Evolutionary conservation across 768 basidiomycete species (phyloP).

Genomic region (Lentinula raphanica): DNA sequence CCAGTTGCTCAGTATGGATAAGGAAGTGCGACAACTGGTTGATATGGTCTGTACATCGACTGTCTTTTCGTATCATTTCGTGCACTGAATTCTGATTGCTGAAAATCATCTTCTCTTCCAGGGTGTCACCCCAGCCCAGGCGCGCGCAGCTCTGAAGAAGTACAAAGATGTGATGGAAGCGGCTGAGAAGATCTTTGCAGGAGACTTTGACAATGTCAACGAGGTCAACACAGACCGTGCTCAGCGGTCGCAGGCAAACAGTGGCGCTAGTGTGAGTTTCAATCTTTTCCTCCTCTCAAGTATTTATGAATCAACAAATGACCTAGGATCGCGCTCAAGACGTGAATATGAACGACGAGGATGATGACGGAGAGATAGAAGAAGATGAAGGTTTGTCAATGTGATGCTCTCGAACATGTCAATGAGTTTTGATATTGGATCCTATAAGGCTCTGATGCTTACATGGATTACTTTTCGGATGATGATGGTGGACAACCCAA

Average conservation of each 20-base stretch:
- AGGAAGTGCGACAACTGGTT: conserved; percentile 55
- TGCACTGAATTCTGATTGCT: not conserved
- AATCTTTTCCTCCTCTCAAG: not conserved
- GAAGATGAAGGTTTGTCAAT: conserved; percentile 41
- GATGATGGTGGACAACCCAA: conserved; percentile 39
- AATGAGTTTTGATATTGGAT: not conserved
- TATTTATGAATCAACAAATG: conserved; percentile 6
- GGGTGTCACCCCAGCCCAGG: conserved; percentile 82
- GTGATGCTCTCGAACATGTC: not conserved
- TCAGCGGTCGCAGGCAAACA: not conserved
- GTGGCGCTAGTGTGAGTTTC: not conserved
- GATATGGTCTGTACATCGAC: conserved; percentile 41
- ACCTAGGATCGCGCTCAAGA: conserved; percentile 31
- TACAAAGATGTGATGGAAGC: conserved; percentile 91
- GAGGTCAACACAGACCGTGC: not conserved
- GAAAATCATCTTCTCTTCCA: conserved; percentile 25
- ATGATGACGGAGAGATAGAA: conserved; percentile 31
- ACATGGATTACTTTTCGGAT: conserved; percentile 81
- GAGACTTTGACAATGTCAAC: conserved; percentile 69
- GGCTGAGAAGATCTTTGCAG: conserved; percentile 80
- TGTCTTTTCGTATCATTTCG: conserved; percentile 1
- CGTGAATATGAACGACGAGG: conserved; percentile 14
- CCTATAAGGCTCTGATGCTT: conserved; percentile 35
- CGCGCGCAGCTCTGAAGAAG: conserved; percentile 73
- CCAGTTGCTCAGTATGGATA: conserved; percentile 37